Evolutionary conservation across 2,329 filamentous ascomycete genomes (phyloP), one percentile per base, ranked within the genome.

Genomic region (Aspergillus awamori): DNA sequence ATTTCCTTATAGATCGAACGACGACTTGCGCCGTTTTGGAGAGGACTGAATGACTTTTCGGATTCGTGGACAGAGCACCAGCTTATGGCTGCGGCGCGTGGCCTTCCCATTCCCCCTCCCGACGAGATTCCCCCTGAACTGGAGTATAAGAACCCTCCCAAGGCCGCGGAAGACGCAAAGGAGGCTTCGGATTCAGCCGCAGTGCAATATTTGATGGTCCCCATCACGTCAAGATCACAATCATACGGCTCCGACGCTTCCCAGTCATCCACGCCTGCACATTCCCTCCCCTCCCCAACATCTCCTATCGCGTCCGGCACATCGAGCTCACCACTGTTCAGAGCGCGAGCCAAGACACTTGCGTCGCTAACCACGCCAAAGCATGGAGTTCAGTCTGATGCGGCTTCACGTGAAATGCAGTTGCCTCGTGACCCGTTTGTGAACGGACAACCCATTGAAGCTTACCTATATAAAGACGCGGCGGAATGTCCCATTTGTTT

Each of bases 401-500:
- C 93, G 66, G 79, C 82, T 0, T 91, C 91, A 1, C 89, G 90
- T 65, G 94, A 97, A 77, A 80, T 93, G n/a, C 82, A 87, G 61
- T 81, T 97, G 2, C 89, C 93, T 0, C 84, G 88, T 63, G 93
- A 97, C 67, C 91, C 91, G 0, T 94, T 90, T 69, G 91, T 98
- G 48, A 97, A 98, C 68, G 94, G 95, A n/a, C 92, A 97, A 69
- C 90, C 91, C 0, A 83, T 98, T 49, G 95, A 98, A 77, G 94
- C 93, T 1, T 94, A 92, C 66, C 81, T 99, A 1, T 99, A 99
- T 82, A 97, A 97, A 75, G 88, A 96, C 67, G 89, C 92, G 3
- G 80, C 82, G 6, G 95, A 99, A 74, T 99, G 95, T 70, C 94
- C 95, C 5, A 97, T 99, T 64, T 99, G 95, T 80, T 97, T 98